Evolutionary conservation across 1,139 yeast species (phyloP), one percentile per base, ranked within the genome.

Genomic region (Yamadazyma mexicana): DNA sequence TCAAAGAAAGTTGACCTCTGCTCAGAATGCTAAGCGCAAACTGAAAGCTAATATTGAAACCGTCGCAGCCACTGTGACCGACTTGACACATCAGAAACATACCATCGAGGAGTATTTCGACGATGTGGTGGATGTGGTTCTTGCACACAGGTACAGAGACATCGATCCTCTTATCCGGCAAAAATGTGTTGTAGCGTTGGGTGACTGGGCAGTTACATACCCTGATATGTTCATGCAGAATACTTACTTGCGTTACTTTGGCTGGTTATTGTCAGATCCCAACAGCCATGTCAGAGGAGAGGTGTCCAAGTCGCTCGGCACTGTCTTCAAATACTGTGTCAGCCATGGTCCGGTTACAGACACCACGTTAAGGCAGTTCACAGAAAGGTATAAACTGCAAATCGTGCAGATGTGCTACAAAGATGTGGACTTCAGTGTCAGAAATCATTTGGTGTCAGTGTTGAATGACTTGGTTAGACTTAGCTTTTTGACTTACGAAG

Each of bases 181-280:
- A 17, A 88, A 83, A 42, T 85, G 95, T 44, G 66, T 87, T 48
- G 55, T 59, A 12, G 72, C 75, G 31, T 65, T 89, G 35, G 79
- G 88, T 16, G 68, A 63, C 20, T 84, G 95, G 85, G 84, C 87
- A 68, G 67, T 73, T n/a, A 56, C 65, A 6, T 77, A 75, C 46
- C 95, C 96, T 0, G 88, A 83, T 41, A 65, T 73, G 40, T 89
- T 86, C 52, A 73, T 85, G 50, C 86, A 81, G 44, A 81, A 84
- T 2, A 66, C 80, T 1, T 86, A 80, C 54, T 69, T 89, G 44
- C 75, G 91, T 45, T 87, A 86, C 55, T 76, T 84, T 55, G 96
- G 96, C 2, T 86, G 95, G 94, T 69, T 87, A 17, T 64, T 89
- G 34, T 81, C 92, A 7, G 98, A 91, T 54, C 72, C 81, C 1